Conservation (phyloP, 441 rosid genomes). For the Gossypium schwendimanii region DNA sequence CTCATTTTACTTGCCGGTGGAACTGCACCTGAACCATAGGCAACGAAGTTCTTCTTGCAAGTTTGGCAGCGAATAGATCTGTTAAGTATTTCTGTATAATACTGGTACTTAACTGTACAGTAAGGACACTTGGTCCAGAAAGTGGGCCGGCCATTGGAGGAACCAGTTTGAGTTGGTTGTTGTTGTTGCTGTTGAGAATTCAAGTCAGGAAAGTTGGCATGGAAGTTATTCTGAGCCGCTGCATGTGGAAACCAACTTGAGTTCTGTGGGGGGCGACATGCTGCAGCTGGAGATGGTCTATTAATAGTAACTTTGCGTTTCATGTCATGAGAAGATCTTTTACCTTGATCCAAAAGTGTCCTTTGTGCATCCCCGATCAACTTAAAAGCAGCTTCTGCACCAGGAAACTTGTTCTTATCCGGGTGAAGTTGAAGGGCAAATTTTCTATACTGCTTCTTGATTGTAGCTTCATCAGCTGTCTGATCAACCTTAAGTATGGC, state of each 20-base stretch:
- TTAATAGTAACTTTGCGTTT: constrained; percentile 29
- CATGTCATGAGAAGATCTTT: constrained; percentile 53
- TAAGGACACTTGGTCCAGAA: constrained; percentile 74
- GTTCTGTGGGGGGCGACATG: constrained; percentile 31
- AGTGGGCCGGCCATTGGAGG: constrained; percentile 23
- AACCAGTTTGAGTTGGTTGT: constrained; percentile 35
- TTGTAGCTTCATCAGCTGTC: constrained; percentile 56
- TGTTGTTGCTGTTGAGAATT: constrained; percentile 31
- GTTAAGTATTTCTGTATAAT: constrained; percentile 29
- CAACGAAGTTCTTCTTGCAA: constrained; percentile 45
- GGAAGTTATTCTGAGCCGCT: constrained; percentile 23
- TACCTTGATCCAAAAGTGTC: constrained; percentile 58
- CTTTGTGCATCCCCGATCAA: constrained; percentile 80
- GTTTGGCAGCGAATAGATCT: constrained; percentile 37
- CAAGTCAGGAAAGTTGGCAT: constrained; percentile 25
- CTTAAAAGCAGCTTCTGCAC: constrained; percentile 93
- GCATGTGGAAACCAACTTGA: constrained; percentile 20
- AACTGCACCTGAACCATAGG: constrained; percentile 36
- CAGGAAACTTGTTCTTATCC: constrained; percentile 83
- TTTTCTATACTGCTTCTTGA: constrained; percentile 83
- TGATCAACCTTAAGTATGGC: constrained; percentile 66
- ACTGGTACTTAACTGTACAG: constrained; percentile 47
- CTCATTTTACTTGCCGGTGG: constrained; percentile 27
- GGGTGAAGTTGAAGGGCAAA: constrained; percentile 86
- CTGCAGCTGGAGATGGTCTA: constrained; percentile 32